Percentiles rank a stretch among this genome's conserved stretches.
These are phyloP conservation scores for Penicillium corylophilum DNA, from an alignment of 2,329 filamentous ascomycete species.

Conservation along the genomic window DNA sequence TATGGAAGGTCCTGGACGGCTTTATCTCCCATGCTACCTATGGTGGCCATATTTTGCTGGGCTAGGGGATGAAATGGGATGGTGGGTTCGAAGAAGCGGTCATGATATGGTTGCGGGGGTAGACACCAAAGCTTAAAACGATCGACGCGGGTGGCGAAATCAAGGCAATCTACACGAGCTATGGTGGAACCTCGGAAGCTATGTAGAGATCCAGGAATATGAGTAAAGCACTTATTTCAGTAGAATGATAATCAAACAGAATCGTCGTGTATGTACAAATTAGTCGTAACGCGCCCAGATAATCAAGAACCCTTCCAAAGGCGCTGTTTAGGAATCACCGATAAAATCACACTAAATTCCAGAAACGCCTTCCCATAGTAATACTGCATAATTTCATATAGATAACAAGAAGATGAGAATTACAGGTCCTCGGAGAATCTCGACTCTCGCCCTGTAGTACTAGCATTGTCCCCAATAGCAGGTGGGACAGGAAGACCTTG, in stretches of 20 bases:
- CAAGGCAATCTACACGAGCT: too few species aligned
- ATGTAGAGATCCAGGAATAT: background rate
- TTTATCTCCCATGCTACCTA: too few species aligned
- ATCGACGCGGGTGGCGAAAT: too few species aligned
- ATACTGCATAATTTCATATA: slow-evolving; percentile 2
- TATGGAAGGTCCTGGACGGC: too few species aligned
- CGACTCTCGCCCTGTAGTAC: slow-evolving; percentile 32
- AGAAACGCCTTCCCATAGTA: slow-evolving; percentile 1
- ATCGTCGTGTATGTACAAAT: background rate
- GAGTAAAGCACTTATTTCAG: background rate
- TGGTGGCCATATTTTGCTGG: too few species aligned
- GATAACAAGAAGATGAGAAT: slow-evolving; percentile 14
- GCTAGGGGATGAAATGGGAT: too few species aligned
- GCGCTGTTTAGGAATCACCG: background rate
- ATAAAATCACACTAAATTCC: background rate
- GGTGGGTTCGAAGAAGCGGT: too few species aligned
- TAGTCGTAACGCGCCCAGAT: background rate
- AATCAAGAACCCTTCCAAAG: background rate
- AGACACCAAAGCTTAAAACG: too few species aligned
- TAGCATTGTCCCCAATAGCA: slow-evolving; percentile 26
- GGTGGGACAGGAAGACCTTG: slow-evolving; percentile 33
- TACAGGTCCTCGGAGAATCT: slow-evolving; percentile 40
- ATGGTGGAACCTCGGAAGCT: too few species aligned
- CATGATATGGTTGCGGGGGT: too few species aligned
- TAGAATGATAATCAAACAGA: background rate